phyloP scores from a whole-genome alignment of 768 basidiomycete species.

The Xanthoconium purpureum region DNA sequence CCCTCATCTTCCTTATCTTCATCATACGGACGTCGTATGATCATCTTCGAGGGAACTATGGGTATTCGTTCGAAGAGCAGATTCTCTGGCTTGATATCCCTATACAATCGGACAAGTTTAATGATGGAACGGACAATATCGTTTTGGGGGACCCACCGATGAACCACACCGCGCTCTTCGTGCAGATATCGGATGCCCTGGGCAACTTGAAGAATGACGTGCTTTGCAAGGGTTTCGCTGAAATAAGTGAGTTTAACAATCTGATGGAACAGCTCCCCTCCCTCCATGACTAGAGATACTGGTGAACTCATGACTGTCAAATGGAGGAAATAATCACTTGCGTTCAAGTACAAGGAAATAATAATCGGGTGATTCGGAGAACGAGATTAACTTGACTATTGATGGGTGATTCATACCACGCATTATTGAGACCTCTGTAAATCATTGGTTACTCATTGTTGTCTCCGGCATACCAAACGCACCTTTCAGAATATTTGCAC shows the following conservation, averaged over 20 bases:
- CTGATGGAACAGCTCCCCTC: slow-evolving; percentile 97
- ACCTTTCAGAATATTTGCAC: slow-evolving; percentile 97
- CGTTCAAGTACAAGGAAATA: slow-evolving; percentile 94
- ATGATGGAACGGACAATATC: neutral
- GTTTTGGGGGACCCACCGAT: slow-evolving; percentile 50
- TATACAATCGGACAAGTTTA: slow-evolving; percentile 14
- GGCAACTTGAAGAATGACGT: slow-evolving; percentile 95
- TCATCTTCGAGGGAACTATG: slow-evolving; percentile 78
- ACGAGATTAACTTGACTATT: slow-evolving; percentile 87
- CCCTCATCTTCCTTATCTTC: slow-evolving; percentile 99
- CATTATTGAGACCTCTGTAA: slow-evolving; percentile 97
- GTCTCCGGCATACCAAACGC: neutral
- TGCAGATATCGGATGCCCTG: slow-evolving; percentile 93
- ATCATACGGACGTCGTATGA: slow-evolving; percentile 82
- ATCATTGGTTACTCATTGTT: slow-evolving; percentile 1
- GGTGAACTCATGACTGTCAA: slow-evolving; percentile 8
- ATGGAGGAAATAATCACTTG: slow-evolving; percentile 37
- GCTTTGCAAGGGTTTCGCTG: slow-evolving; percentile 93
- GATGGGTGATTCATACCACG: slow-evolving; percentile 89
- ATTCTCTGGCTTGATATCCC: slow-evolving; percentile 98
- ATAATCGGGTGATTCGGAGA: slow-evolving; percentile 88
- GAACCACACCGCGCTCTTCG: slow-evolving; percentile 96
- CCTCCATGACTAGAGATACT: slow-evolving; percentile 76
- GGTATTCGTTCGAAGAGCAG: slow-evolving; percentile 91
- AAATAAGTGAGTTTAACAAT: slow-evolving; percentile 99